Evolutionary conservation across 208 protist genomes (phyloP).

Genomic region (Wallacemonas sp.): DNA sequence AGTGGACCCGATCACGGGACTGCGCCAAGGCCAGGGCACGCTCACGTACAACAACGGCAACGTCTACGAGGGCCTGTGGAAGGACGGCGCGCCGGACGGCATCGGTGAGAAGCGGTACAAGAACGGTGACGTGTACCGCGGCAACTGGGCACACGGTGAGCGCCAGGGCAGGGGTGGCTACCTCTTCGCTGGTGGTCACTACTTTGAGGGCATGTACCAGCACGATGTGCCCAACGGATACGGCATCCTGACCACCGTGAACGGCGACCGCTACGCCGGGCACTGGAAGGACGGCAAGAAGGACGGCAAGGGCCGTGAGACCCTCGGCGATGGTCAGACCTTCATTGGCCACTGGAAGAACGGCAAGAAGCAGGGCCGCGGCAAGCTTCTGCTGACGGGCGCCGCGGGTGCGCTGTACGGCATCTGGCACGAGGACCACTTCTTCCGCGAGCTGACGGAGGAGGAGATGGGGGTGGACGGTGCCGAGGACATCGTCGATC

Average conservation of each 20-base stretch:
- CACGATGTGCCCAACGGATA: constrained; percentile 62
- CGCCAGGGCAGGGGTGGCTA: constrained; percentile 65
- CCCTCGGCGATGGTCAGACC: constrained; percentile 55
- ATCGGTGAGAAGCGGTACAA: constrained; percentile 72
- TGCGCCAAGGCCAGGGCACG: constrained; percentile 64
- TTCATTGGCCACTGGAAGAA: constrained; percentile 67
- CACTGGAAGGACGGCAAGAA: constrained; percentile 56
- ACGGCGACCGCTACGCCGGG: constrained; percentile 66
- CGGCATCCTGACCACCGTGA: constrained; percentile 60
- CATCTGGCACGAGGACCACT: constrained; percentile 68
- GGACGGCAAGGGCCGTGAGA: constrained; percentile 66
- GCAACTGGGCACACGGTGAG: constrained; percentile 58
- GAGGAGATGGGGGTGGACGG: constrained; percentile 39
- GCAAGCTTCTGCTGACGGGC: constrained; percentile 54
- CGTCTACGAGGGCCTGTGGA: constrained; percentile 79
- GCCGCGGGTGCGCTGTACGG: constrained; percentile 47
- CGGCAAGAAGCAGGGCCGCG: constrained; percentile 64
- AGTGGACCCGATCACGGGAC: constrained; percentile 45
- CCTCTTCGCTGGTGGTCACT: constrained; percentile 54
- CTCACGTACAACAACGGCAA: constrained; percentile 74
- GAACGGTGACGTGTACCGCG: constrained; percentile 80
- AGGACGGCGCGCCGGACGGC: constrained; percentile 53
- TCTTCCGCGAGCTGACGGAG: constrained; percentile 64
- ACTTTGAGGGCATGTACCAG: constrained; percentile 80
- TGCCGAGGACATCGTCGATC: constrained; percentile 33